phyloP scores from a whole-genome alignment of 495 filamentous ascomycete genomes.

The Hypoxylon cercidicola region DNA sequence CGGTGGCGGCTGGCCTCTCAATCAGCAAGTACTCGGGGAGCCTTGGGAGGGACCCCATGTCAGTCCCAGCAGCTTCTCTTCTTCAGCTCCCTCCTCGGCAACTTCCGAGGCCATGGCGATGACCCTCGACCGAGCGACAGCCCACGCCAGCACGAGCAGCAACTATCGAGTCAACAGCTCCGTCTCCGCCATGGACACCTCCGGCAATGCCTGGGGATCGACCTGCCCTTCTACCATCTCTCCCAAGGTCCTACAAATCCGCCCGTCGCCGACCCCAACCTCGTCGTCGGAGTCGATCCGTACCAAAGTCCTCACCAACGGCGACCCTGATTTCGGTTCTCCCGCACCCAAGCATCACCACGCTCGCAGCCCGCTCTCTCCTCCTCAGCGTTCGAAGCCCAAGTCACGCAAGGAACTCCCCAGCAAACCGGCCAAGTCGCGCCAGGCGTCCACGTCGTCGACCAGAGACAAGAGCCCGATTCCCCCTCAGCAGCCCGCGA shows the following conservation, averaged over 20 bases:
- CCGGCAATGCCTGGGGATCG: constrained; percentile 27
- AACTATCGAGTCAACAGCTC: constrained; percentile 8
- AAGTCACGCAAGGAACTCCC: constrained; percentile 51
- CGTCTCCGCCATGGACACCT: constrained; percentile 8
- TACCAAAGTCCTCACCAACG: constrained; percentile 35
- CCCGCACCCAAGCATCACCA: constrained; percentile 31
- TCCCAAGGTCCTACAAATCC: constrained; percentile 50
- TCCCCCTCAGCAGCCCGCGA: neutral
- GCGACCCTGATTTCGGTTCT: constrained; percentile 31
- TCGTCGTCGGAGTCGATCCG: constrained; percentile 51
- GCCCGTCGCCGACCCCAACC: constrained; percentile 46
- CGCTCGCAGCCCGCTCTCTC: constrained; percentile 16
- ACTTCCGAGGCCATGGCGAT: constrained; percentile 42
- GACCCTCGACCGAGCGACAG: constrained; percentile 31
- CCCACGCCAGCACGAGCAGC: constrained; percentile 12
- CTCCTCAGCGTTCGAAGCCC: constrained; percentile 16
- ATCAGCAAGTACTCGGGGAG: constrained; percentile 37
- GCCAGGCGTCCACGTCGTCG: constrained; percentile 53
- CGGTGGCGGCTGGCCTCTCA: constrained; percentile 8
- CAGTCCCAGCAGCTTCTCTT: constrained; percentile 43
- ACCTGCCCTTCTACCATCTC: constrained; percentile 47
- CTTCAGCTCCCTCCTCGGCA: constrained; percentile 35
- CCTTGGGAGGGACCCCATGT: constrained; percentile 32
- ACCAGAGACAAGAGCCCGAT: constrained; percentile 38
- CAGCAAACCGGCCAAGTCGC: constrained; percentile 50